phyloP scores from a whole-genome alignment of 257 asterid species.

The Fraxinus americana region DNA sequence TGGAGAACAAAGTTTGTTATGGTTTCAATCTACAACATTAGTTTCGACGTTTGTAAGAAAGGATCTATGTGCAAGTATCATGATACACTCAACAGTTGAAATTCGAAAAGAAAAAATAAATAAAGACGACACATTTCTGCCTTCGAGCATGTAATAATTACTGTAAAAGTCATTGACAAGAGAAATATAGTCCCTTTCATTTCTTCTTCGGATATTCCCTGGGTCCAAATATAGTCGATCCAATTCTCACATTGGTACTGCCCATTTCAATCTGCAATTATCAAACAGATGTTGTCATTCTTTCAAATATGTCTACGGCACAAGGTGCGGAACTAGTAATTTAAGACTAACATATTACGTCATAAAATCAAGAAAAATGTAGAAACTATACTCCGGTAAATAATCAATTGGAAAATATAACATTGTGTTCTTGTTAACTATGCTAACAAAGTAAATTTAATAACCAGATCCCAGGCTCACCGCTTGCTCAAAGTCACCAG shows the following conservation, averaged over 20 bases:
- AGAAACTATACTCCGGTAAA: background rate
- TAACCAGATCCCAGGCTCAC: constrained; percentile 34
- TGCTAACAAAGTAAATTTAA: background rate
- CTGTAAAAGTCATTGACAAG: background rate
- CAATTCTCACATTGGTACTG: constrained; percentile 81
- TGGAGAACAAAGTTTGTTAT: constrained; percentile 6
- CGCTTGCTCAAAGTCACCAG: constrained; percentile 88
- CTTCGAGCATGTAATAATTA: background rate
- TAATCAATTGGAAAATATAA: background rate
- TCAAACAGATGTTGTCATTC: background rate
- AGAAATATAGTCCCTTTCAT: constrained; percentile 22
- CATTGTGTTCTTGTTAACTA: background rate
- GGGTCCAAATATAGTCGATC: constrained; percentile 91
- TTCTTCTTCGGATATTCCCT: constrained; percentile 71
- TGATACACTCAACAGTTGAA: too few relatives aligned
- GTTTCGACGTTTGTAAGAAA: background rate
- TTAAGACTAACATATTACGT: background rate
- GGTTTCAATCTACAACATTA: constrained; percentile 6
- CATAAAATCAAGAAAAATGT: background rate
- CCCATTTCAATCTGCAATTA: constrained; percentile 84
- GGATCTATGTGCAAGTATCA: too few relatives aligned
- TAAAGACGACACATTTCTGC: background rate
- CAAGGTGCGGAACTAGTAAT: background rate
- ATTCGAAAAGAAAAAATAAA: too few relatives aligned
- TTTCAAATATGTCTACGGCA: background rate